Evolutionary conservation across 176 grass and related monocot species (phyloP).

Genomic region (Juncus effusus): DNA sequence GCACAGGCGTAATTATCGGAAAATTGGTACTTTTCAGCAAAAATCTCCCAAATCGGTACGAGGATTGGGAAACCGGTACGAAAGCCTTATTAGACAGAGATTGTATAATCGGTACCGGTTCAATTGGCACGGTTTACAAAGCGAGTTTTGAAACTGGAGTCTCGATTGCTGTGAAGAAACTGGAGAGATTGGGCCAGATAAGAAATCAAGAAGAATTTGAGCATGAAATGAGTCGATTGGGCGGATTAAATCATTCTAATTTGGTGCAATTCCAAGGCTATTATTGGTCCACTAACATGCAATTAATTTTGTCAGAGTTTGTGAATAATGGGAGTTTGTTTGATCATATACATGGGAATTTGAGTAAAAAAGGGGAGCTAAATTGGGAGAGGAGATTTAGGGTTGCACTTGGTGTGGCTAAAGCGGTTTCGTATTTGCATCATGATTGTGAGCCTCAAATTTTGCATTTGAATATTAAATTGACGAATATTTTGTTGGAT

Average conservation of each 20-base stretch:
- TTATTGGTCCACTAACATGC: conserved; percentile 93
- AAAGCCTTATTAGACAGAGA: conserved; percentile 88
- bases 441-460: conserved; percentile 88
- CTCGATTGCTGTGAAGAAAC: conserved; percentile 88
- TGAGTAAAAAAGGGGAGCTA: conserved; percentile 51
- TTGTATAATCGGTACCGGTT: conserved; percentile 81
- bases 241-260: conserved; percentile 62
- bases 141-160: conserved; percentile 74
- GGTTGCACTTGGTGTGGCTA: conserved; percentile 63
- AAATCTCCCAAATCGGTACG: conserved; percentile 85
- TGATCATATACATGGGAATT: conserved; percentile 67
- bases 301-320: conserved; percentile 77
- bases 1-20: conserved; percentile 57
- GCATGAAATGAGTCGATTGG: conserved; percentile 83
- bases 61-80: conserved; percentile 94
- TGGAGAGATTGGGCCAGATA: conserved; percentile 78
- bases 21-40: conserved; percentile 98
- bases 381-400: conserved; percentile 75
- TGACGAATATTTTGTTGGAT: conserved; percentile 85
- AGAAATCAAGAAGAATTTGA: conserved; percentile 85
- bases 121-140: conserved; percentile 87
- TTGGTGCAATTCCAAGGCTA: conserved; percentile 80
- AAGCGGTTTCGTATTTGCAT: conserved; percentile 85
- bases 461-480: conserved; percentile 96
- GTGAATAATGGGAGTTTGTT: conserved; percentile 67